phyloP scores from a whole-genome alignment of 108 stramenopile genomes.

The Nannochloropsis gaditana region DNA sequence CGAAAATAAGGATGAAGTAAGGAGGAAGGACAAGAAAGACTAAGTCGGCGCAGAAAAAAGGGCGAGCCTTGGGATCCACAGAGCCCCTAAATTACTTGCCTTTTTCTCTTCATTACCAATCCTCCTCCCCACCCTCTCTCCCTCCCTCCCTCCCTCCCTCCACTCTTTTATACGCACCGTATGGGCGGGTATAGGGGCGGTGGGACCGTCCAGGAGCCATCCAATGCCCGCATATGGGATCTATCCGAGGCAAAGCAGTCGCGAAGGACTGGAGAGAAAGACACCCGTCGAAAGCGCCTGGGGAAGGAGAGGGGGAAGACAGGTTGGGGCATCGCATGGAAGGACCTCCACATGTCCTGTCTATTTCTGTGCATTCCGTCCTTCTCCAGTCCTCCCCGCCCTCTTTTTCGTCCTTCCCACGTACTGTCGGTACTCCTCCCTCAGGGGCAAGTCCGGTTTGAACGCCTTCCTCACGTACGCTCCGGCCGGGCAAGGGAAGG shows the following conservation, averaged over 20 bases:
- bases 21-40: not conserved
- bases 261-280: not conserved
- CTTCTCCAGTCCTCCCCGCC: not conserved
- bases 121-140: not conserved
- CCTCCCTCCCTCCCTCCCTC: not conserved
- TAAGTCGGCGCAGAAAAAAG: not conserved
- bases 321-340: not conserved
- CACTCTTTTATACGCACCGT: not conserved
- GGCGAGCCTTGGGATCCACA: too few species aligned
- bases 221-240: conserved; percentile 1
- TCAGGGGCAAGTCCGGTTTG: not conserved
- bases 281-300: conserved; percentile 2
- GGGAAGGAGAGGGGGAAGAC: not conserved
- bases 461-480: not conserved
- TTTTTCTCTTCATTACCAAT: not conserved
- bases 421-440: not conserved
- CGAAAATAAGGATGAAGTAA: too few species aligned
- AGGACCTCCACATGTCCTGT: not conserved
- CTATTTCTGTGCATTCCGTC: not conserved
- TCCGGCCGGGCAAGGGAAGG: not conserved
- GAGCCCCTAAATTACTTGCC: not conserved
- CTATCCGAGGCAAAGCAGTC: not conserved
- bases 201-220: not conserved
- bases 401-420: not conserved
- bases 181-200: not conserved